Evolutionary conservation across 257 asterid species (phyloP), one percentile per base, ranked within the genome.

Genomic region (Cinchona pubescens): DNA sequence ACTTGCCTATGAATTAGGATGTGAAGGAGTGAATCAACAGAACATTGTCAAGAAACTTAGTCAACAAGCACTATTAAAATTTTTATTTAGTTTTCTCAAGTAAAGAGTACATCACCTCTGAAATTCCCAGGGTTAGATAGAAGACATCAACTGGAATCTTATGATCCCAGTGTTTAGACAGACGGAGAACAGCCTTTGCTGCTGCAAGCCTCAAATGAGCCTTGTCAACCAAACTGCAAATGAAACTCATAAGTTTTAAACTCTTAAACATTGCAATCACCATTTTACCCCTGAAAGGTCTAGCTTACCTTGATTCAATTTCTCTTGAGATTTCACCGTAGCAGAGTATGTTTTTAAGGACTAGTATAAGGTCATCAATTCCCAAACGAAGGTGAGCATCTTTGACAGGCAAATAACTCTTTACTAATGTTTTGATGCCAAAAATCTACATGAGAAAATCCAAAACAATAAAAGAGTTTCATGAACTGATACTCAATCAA

Each of bases 141-240:
- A 93, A 86, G 77, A 91, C 89, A 82, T 93, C 96, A 71, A 85
- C 79, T 0, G 99, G 96, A 84, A 95, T 91, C 85, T 89, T 93
- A 71, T 93, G 93, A 79, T 95, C 99, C 99, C 99, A 95, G 76
- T 85, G 87, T 83, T 86, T 95, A 51, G 95, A 93, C 42, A 95
- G 83, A 76, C 99, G 99, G 84, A 95, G 98, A 83, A 95, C 83
- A 79, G 99, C 92, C 82, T 95, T 95, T 30, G 96, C 98, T 46
- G 99, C 99, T 82, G 96, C 96, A 79, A 95, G 97, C 87, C 85
- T 95, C 84, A 95, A 56, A 85, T 95, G 98, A 60, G 97, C 98
- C 83, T 73, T 93, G 79, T 95, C 99, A 67, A 90, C 89, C 67
- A 77, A 84, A 80, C 99, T 95, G 94, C 38, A 83, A 66, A 59